These are phyloP conservation scores for Candida suzukii DNA, from an alignment of 805 yeast genomes.

Conservation along the genomic window DNA sequence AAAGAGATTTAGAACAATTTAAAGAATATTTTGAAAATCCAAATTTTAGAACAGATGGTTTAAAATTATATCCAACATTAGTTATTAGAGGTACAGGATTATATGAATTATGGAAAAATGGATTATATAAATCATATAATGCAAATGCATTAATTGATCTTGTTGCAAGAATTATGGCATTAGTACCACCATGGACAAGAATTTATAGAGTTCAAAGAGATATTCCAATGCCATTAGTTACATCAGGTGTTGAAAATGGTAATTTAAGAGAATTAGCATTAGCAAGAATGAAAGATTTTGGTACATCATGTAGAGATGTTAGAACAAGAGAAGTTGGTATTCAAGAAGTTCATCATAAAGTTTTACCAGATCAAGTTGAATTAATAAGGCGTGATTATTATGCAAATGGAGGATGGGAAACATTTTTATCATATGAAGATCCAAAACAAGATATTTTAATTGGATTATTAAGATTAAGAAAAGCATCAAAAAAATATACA, in stretches of 20 bases:
- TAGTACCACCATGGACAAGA: slow-evolving; percentile 99
- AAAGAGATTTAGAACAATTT: slow-evolving; percentile 92
- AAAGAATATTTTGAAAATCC: slow-evolving; percentile 96
- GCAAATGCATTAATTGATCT: slow-evolving; percentile 91
- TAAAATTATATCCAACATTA: slow-evolving; percentile 90
- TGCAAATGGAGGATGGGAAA: slow-evolving; percentile 99
- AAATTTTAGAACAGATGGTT: slow-evolving; percentile 92
- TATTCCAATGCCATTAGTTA: slow-evolving; percentile 97
- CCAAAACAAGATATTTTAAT: slow-evolving; percentile 93
- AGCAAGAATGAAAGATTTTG: slow-evolving; percentile 97
- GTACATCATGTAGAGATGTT: slow-evolving; percentile 91
- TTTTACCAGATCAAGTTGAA: slow-evolving; percentile 95
- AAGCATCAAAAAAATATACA: slow-evolving; percentile 83
- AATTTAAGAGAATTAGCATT: slow-evolving; percentile 90
- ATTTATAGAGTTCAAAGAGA: slow-evolving; percentile 98
- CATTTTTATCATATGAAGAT: slow-evolving; percentile 92
- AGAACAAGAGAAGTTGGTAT: slow-evolving; percentile 98
- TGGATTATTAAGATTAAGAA: slow-evolving; percentile 81
- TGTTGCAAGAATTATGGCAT: slow-evolving; percentile 90
- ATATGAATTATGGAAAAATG: slow-evolving; percentile 96
- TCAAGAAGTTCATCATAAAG: slow-evolving; percentile 96
- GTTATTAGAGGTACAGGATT: slow-evolving; percentile 97
- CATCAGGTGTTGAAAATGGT: slow-evolving; percentile 97
- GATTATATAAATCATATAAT: slow-evolving; percentile 87
- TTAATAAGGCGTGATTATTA: slow-evolving; percentile 90